These are phyloP conservation scores for Tolypocladium pustulatum DNA, from an alignment of 2,329 filamentous ascomycete species.

Conservation along the genomic window DNA sequence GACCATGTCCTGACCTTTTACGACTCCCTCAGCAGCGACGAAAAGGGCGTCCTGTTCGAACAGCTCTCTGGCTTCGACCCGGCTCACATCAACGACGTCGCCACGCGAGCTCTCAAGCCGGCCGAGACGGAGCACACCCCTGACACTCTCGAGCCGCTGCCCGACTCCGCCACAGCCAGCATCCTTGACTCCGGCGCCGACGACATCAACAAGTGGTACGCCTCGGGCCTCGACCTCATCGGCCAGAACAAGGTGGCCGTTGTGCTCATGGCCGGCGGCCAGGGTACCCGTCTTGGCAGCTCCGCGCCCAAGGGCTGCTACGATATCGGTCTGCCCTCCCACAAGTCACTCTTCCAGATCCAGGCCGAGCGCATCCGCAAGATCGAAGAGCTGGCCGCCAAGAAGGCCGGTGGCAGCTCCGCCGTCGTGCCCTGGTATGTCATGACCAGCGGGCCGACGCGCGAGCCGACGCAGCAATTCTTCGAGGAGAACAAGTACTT, in stretches of 20 bases:
- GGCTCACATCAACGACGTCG: constrained; percentile 76
- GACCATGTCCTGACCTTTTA: constrained; percentile 73
- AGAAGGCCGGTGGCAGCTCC: constrained; percentile 45
- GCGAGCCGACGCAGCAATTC: constrained; percentile 84
- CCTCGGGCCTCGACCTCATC: constrained; percentile 70
- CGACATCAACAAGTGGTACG: constrained; percentile 77
- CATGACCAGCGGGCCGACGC: constrained; percentile 95
- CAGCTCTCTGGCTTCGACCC: constrained; percentile 80
- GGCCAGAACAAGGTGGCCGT: constrained; percentile 69
- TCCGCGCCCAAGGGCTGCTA: constrained; percentile 96
- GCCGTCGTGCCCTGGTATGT: constrained; percentile 92
- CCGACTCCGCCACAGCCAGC: constrained; percentile 75
- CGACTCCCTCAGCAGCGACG: constrained; percentile 61
- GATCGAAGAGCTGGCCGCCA: constrained; percentile 69
- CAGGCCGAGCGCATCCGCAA: constrained; percentile 90
- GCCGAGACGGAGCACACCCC: constrained; percentile 49
- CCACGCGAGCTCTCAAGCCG: constrained; percentile 71
- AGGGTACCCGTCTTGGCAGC: constrained; percentile 89
- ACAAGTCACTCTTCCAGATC: constrained; percentile 95
- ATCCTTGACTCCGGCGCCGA: constrained; percentile 77
- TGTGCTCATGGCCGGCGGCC: constrained; percentile 93
- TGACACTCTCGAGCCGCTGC: constrained; percentile 70
- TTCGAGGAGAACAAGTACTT: constrained; percentile 88
- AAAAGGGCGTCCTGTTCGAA: constrained; percentile 69
- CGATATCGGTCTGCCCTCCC: constrained; percentile 85